Percentiles rank a stretch among this genome's conserved stretches.
Conservation (phyloP, 2,329 filamentous ascomycete species). For the Sporothrix protearum region DNA sequence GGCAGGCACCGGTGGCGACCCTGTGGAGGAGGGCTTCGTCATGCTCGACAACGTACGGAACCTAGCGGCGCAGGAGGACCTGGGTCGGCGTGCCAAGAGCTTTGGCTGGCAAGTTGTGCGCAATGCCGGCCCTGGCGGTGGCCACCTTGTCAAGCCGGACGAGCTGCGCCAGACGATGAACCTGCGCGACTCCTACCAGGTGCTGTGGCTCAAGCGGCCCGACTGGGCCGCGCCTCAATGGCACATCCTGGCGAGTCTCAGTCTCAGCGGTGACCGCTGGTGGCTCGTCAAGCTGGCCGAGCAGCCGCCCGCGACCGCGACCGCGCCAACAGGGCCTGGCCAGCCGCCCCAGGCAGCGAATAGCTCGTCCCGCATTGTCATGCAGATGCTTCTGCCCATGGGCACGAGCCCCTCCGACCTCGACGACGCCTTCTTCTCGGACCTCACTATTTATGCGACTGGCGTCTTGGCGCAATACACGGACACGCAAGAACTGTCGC, state of each 20-base stretch:
- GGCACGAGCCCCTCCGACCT: conserved; percentile 43
- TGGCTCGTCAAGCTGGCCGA: conserved; percentile 67
- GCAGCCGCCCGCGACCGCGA: background rate
- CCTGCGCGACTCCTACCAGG: conserved; percentile 59
- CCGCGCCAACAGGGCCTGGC: background rate
- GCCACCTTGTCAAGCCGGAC: conserved; percentile 45
- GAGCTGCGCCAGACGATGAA: conserved; percentile 58
- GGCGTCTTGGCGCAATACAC: conserved; percentile 51
- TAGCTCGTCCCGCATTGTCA: conserved; percentile 25
- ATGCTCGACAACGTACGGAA: conserved; percentile 62
- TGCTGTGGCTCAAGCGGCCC: conserved; percentile 65
- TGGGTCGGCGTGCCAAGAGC: conserved; percentile 57
- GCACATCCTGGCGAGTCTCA: conserved; percentile 68
- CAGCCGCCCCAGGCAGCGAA: background rate
- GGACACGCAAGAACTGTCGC: conserved; percentile 48
- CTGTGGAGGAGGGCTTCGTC: conserved; percentile 54
- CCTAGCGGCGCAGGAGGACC: conserved; percentile 57
- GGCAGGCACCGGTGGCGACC: conserved; percentile 36
- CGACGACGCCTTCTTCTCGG: conserved; percentile 50
- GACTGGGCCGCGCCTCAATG: conserved; percentile 67
- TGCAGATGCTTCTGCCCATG: conserved; percentile 28
- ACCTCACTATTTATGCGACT: conserved; percentile 49
- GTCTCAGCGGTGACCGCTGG: conserved; percentile 72
- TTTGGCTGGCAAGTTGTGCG: conserved; percentile 60
- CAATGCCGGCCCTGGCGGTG: conserved; percentile 36